Conservation (phyloP, 176 grass and related monocot genomes). For the Aegilops sharonensis region DNA sequence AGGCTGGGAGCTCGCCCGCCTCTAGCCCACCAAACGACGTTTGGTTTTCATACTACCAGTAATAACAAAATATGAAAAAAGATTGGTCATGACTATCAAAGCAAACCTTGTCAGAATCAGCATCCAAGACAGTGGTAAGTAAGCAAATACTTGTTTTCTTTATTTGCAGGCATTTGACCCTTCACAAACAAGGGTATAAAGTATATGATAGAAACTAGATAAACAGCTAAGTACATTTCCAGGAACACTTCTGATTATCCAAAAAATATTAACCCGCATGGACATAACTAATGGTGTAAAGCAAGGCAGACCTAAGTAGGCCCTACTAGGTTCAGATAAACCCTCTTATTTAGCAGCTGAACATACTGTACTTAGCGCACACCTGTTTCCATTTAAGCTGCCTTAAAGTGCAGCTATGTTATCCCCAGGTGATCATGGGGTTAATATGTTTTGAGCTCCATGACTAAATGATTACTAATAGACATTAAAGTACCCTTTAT, state of each 20-base stretch:
- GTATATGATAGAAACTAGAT: neutral
- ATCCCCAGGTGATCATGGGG: neutral
- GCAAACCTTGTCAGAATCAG: constrained; percentile 7
- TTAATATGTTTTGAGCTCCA: too few relatives aligned
- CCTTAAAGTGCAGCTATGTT: neutral
- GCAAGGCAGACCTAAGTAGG: constrained; percentile 7
- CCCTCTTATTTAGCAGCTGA: neutral
- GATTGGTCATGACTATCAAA: neutral
- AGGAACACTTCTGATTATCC: neutral
- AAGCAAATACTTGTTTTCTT: neutral
- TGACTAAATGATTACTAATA: neutral
- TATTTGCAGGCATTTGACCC: neutral
- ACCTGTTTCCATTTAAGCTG: neutral
- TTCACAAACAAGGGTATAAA: neutral
- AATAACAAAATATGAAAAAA: too few relatives aligned
- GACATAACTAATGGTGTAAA: neutral
- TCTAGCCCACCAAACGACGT: neutral
- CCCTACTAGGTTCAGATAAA: constrained; percentile 4
- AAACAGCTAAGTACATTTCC: neutral
- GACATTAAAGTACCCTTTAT: neutral
- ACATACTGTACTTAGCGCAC: neutral
- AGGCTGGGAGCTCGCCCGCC: neutral
- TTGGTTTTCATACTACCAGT: neutral
- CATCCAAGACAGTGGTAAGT: neutral
- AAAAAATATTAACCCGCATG: neutral